phyloP scores from a whole-genome alignment of 1,139 yeast species.

The Zygosaccharomyces pseudobailii region DNA sequence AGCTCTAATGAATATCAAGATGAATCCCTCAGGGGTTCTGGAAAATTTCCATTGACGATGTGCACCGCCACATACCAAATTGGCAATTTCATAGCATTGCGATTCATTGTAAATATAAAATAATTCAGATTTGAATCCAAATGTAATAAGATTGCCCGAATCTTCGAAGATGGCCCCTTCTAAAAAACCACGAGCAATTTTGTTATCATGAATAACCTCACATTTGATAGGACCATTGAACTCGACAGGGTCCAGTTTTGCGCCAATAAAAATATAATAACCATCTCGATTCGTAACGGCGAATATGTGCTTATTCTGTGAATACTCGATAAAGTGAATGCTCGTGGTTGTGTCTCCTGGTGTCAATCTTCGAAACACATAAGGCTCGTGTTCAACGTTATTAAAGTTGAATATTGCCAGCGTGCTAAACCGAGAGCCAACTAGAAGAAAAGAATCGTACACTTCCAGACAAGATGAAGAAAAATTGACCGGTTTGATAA shows the following conservation, averaged over 20 bases:
- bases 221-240: background rate
- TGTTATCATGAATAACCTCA: conserved; percentile 51
- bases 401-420: conserved; percentile 50
- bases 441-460: conserved; percentile 43
- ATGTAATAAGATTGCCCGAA: conserved; percentile 52
- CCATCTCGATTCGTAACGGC: conserved; percentile 64
- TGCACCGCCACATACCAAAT: conserved; percentile 85
- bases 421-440: conserved; percentile 73
- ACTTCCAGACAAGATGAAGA: conserved; percentile 54
- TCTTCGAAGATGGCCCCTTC: conserved; percentile 59
- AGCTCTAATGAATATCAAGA: conserved; percentile 51
- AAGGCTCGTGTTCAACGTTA: conserved; percentile 22
- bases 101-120: conserved; percentile 85
- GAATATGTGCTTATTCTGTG: conserved; percentile 21
- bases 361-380: conserved; percentile 45
- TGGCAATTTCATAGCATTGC: conserved; percentile 60
- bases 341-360: conserved; percentile 76
- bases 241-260: conserved; percentile 7
- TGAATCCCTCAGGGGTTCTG: conserved; percentile 31
- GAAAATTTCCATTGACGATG: conserved; percentile 69
- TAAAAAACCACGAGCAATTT: conserved; percentile 66
- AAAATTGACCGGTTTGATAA: conserved; percentile 45
- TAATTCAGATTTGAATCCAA: conserved; percentile 76
- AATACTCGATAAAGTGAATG: conserved; percentile 38
- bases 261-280: conserved; percentile 40